Evolutionary conservation across 2,329 filamentous ascomycete species (phyloP), one percentile per base, ranked within the genome.

Genomic region (Bipolaris bicolor): DNA sequence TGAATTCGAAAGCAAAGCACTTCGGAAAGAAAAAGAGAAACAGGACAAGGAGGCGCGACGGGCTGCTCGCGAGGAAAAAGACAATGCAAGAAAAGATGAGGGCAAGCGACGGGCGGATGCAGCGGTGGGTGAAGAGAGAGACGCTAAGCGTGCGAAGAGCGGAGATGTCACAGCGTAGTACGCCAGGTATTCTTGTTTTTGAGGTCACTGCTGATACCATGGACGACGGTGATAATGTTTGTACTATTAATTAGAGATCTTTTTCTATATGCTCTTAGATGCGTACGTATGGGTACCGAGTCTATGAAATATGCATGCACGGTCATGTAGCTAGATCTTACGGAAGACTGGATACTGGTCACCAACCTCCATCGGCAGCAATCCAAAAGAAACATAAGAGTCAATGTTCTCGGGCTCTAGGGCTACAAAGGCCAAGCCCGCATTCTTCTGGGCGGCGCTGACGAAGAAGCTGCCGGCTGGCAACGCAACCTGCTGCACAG

Each of bases 1-100:
- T 73, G 95, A 99, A 74, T 97, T 98, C 70, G 95, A 99, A 79
- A 96, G 92, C 54, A 99, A 99, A 79, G 93, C 92, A 15, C 82
- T 97, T 24, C 85, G 95, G 31, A 95, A 95, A 66, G 93, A 97
- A 76, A 94, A 92, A 67, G 91, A 95, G 75, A 86, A 86, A 52
- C 78, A 79, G 55, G 86, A 88, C 58, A 82, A 83, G 61, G 85
- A 87, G 67, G 81, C 80, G 16, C 76, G 83, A 51, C 57, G 74
- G 39, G 69, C 63, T 16, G 74, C 72, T 20, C 60, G 73, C 26
- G 74, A 76, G 46, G 72, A 57, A 13, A 57, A 57, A 15, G 55
- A 73, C 33, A 52, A 34, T 13, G 55, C 60, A 5, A 64, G 67
- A 54, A 72, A 69, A 49, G 73, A 75, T 7, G 69, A 70, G 4